phyloP scores from a whole-genome alignment of 2,329 filamentous ascomycete species.

The Fusarium euwallaceae region DNA sequence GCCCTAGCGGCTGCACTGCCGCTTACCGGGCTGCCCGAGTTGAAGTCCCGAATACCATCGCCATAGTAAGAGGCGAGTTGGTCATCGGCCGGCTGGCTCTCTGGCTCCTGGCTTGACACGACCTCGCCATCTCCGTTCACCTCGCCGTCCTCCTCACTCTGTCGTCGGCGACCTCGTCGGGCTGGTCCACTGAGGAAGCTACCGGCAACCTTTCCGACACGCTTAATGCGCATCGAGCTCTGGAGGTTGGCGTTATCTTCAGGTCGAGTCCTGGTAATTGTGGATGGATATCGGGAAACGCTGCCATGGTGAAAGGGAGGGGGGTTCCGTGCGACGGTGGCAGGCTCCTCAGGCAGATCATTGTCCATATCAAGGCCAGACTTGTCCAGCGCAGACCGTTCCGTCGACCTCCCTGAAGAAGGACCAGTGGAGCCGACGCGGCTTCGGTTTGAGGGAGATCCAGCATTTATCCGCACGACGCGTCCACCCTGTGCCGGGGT shows the following conservation, averaged over 20 bases:
- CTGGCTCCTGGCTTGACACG: slow-evolving; percentile 57
- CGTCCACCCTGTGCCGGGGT: slow-evolving; percentile 66
- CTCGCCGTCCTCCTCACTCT: slow-evolving; percentile 67
- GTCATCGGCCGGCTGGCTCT: slow-evolving; percentile 56
- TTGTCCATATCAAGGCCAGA: slow-evolving; percentile 59
- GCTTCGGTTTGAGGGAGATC: slow-evolving; percentile 62
- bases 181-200: slow-evolving; percentile 86
- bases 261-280: slow-evolving; percentile 62
- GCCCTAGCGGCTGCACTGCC: slow-evolving; percentile 60
- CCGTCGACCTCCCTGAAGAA: slow-evolving; percentile 54
- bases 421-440: slow-evolving; percentile 53
- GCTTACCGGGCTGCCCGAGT: slow-evolving; percentile 71
- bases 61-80: slow-evolving; percentile 59
- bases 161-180: slow-evolving; percentile 74
- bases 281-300: slow-evolving; percentile 65
- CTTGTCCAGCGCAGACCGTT: slow-evolving; percentile 51
- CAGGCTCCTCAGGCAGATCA: slow-evolving; percentile 62
- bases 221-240: slow-evolving; percentile 82
- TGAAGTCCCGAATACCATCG: slow-evolving; percentile 61
- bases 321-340: slow-evolving; percentile 63
- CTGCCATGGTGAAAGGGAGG: slow-evolving; percentile 64
- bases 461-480: slow-evolving; percentile 67
- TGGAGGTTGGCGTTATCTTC: slow-evolving; percentile 76
- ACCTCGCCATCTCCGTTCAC: slow-evolving; percentile 58
- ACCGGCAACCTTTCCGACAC: slow-evolving; percentile 80